phyloP scores from a whole-genome alignment of 768 basidiomycete species.

The Boletus patriciae region DNA sequence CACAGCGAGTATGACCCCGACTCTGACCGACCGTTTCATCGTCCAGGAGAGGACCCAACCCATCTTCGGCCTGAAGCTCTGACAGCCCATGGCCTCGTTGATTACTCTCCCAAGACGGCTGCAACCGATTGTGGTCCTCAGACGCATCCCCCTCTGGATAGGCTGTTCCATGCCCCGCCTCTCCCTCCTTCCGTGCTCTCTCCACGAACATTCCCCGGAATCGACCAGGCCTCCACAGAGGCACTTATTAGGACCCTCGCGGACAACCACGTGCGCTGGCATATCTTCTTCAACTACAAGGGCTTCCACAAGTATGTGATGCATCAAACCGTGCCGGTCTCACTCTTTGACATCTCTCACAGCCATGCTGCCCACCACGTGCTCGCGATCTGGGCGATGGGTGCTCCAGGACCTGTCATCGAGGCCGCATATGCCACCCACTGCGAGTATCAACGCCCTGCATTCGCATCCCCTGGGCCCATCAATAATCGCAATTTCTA shows the following conservation, averaged over 20 bases:
- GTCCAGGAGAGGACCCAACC: constrained; percentile 18
- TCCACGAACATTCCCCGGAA: constrained; percentile 38
- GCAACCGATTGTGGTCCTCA: constrained; percentile 8
- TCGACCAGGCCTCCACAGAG: constrained; percentile 38
- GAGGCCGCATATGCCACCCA: constrained; percentile 45
- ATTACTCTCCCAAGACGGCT: constrained; percentile 24
- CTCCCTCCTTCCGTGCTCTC: constrained; percentile 32
- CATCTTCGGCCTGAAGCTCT: constrained; percentile 20
- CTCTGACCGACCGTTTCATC: constrained; percentile 16
- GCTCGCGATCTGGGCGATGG: constrained; percentile 60
- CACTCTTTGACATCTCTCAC: constrained; percentile 16
- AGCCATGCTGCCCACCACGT: constrained; percentile 61
- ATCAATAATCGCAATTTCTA: constrained; percentile 44
- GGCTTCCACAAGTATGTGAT: constrained; percentile 34
- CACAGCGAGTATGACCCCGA: constrained; percentile 8
- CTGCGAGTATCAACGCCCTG: constrained; percentile 38
- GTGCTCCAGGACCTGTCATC: constrained; percentile 45
- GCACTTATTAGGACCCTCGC: constrained; percentile 42
- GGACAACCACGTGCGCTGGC: constrained; percentile 53
- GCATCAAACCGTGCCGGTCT: constrained; percentile 4
- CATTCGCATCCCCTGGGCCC: constrained; percentile 28
- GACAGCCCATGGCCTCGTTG: constrained; percentile 20
- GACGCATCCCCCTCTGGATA: constrained; percentile 14
- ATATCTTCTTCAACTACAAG: constrained; percentile 51
- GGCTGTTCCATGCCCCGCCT: constrained; percentile 25